Base-by-base conservation (phyloP, 2,329 filamentous ascomycete species). In the Fusarium albosuccineum region DNA sequence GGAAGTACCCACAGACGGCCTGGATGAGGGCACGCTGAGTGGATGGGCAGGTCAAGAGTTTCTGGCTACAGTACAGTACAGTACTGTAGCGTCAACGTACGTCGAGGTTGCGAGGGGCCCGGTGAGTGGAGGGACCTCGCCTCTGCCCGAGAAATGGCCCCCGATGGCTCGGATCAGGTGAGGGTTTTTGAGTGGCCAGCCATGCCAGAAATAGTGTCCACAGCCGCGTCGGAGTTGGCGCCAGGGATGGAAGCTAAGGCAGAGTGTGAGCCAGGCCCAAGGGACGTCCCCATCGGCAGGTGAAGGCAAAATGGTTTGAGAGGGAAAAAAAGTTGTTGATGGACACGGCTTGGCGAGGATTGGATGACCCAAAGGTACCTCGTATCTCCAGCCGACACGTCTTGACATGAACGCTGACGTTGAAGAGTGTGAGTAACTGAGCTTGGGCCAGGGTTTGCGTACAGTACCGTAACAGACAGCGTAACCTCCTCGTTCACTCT, bases 141-240 rank as follows among this genome's bases (percentile, higher is more conserved):
- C 63, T 46, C 67, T 66, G 64, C 70, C 64, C 60, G 11, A 67
- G 59, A 61, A 66, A 50, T 69, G 57, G 54, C 59, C 66, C 67
- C 62, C 57, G 53, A 66, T 52, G 52, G 62, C 59, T 55, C 53
- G 46, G 52, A 72, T 70, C 61, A 73, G 67, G 61, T 68, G 60
- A 67, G 65, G 45, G 52, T 41, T 61, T 64, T 41, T 66, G 54
- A 62, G 57, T 65, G 71, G 71, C 49, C 55, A 60, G 54, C 64
- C 60, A 56, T 55, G 58, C 66, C 66, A 66, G 70, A 73, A 72
- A 73, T 73, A 72, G 70, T 58, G 65, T 62, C 66, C 67, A 75
- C 68, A 72, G 69, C 66, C 70, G 64, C 57, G 66, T 67, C 60
- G 64, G 61, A 59, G 59, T 64, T 52, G 46, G 68, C 55, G 60